These are phyloP conservation scores for Aspergillus fumigatus DNA, from an alignment of 2,329 filamentous ascomycete species.

Conservation along the genomic window DNA sequence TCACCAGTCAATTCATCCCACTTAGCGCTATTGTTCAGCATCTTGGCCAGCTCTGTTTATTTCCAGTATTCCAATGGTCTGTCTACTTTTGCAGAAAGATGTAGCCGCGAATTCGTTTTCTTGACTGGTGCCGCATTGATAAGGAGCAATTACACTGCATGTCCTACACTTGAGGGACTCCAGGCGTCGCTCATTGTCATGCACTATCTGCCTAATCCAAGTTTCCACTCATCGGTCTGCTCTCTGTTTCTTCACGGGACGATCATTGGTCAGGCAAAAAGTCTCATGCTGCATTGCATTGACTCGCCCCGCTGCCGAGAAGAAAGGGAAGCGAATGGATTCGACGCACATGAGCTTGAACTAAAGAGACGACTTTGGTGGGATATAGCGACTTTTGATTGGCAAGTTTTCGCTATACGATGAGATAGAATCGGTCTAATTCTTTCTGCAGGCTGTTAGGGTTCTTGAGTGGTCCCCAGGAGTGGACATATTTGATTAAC, in stretches of 20 bases:
- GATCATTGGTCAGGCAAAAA: conserved; percentile 28
- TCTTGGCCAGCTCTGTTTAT: conserved; percentile 28
- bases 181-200: conserved; percentile 29
- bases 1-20: conserved; percentile 20
- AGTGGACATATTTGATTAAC: conserved; percentile 42
- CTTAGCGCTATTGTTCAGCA: conserved; percentile 32
- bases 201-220: conserved; percentile 26
- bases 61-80: conserved; percentile 20
- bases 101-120: conserved; percentile 25
- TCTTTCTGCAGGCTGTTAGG: conserved; percentile 30
- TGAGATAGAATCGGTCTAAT: neutral
- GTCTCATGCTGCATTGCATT: conserved; percentile 33
- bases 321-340: conserved; percentile 11
- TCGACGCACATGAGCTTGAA: conserved; percentile 29
- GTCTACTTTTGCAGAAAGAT: conserved; percentile 14
- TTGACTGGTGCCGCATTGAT: conserved; percentile 29
- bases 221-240: conserved; percentile 18
- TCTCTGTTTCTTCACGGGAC: conserved; percentile 21
- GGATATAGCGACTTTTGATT: conserved; percentile 42
- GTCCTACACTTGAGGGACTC: conserved; percentile 30
- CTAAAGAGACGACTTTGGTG: conserved; percentile 42
- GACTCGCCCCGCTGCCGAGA: conserved; percentile 22
- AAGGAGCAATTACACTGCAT: conserved; percentile 25
- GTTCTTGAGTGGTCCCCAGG: conserved; percentile 40
- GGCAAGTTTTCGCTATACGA: conserved; percentile 23